Base-by-base conservation (phyloP, 139 green algal genomes). In the Chlamydomonas eustigma region DNA sequence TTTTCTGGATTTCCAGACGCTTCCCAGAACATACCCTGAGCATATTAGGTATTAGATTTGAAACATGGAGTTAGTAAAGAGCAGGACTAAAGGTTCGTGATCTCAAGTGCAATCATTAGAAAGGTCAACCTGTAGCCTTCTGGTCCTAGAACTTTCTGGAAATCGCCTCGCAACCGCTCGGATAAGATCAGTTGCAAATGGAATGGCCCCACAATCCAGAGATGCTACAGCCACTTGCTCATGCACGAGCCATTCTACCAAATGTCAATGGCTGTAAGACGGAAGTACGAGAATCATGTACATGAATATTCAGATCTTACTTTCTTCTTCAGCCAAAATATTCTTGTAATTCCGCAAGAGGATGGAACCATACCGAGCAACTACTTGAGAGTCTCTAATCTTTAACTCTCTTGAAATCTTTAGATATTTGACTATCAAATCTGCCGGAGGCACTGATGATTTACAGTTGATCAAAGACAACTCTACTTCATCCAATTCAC, bases 191-290 rank as follows among this genome's bases (percentile, higher is more conserved):
- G 80, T 51, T n/a, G 92, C 92, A 39, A 89, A 78, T 1, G 64
- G 33, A 2, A 84, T 74, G 8, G 84, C 86, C 35, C 84, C 83
- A 1, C 39, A 66, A 70, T 94, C 89, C 75, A 97, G 75, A 2
- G 87, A 82, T 25, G 92, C 90, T 0, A 92, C 68, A 0, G 90
- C 86, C 32, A 94, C 90, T 76, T 97, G 91, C 81, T 97, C 92
- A 39, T 90, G 82, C 24, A 97, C 51, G 22, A 89, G 69, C 92
- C 92, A 97, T 37, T 94, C 91, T 95, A 88, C 44, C n/a, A n/a
- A n/a, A n/a, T n/a, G n/a, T n/a, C n/a, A n/a, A n/a, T n/a, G n/a
- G n/a, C n/a, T n/a, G n/a, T n/a, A n/a, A n/a, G n/a, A n/a, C n/a
- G n/a, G n/a, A n/a, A n/a, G n/a, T n/a, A n/a, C n/a, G n/a, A n/a